A percentile compares a stretch with the other conserved stretches of the same genome.
phyloP scores from a whole-genome alignment of 352 stramenopile species.

The Globisporangium spiculum region DNA sequence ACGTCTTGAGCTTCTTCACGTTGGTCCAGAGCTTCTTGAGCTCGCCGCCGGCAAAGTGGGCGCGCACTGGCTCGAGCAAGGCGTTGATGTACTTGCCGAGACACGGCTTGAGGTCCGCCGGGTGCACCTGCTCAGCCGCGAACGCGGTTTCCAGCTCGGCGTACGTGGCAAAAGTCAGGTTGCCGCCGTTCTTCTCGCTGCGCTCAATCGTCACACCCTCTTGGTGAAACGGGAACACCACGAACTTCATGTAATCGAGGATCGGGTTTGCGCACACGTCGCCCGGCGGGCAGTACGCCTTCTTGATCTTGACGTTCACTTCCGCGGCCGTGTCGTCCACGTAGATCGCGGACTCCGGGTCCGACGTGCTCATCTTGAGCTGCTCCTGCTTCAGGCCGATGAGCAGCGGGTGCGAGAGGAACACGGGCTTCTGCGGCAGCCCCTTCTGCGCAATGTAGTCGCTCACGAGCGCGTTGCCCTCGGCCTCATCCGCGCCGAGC shows the following conservation, averaged over 20 bases:
- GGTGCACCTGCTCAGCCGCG: constrained; percentile 90
- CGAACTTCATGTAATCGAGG: constrained; percentile 95
- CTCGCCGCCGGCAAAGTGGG: constrained; percentile 93
- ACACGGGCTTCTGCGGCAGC: constrained; percentile 75
- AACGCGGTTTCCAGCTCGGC: constrained; percentile 92
- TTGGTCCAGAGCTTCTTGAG: constrained; percentile 95
- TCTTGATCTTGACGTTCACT: constrained; percentile 98
- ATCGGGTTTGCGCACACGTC: constrained; percentile 92
- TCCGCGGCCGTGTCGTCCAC: constrained; percentile 95
- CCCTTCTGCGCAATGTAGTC: constrained; percentile 96
- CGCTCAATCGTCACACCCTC: constrained; percentile 74
- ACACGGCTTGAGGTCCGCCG: constrained; percentile 95
- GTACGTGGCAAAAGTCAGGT: constrained; percentile 89
- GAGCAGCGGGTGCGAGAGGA: constrained; percentile 97
- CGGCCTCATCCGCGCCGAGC: constrained; percentile 96
- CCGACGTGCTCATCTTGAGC: constrained; percentile 99
- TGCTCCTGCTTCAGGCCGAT: constrained; percentile 98
- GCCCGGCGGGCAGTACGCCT: constrained; percentile 95
- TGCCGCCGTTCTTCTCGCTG: constrained; percentile 82
- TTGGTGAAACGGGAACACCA: constrained; percentile 89
- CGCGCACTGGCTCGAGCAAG: constrained; percentile 94
- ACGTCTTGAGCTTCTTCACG: constrained; percentile 89
- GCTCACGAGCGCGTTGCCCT: constrained; percentile 93
- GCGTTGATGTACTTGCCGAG: constrained; percentile 92
- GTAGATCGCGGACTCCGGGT: constrained; percentile 98